A percentile compares a stretch with the other conserved stretches of the same genome.
Evolutionary conservation across 805 yeast genomes (phyloP).

Genomic region (Wickerhamiella nectarea): DNA sequence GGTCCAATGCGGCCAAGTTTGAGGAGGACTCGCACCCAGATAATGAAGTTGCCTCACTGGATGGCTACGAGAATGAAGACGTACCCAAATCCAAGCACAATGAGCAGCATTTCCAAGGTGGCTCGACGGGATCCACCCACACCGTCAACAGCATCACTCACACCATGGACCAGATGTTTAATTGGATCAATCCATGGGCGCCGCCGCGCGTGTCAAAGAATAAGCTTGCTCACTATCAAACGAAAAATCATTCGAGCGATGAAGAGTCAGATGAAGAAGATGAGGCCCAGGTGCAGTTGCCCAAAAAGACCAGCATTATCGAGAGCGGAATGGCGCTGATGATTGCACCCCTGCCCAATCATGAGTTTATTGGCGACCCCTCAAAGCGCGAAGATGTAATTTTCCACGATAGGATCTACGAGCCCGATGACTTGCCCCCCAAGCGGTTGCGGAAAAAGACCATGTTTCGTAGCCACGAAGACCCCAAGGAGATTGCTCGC

Average conservation of each 20-base stretch:
- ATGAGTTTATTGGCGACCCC: slow-evolving; percentile 57
- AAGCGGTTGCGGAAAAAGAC: slow-evolving; percentile 25
- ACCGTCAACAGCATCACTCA: slow-evolving; percentile 4
- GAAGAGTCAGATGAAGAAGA: slow-evolving; percentile 13
- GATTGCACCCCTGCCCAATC: slow-evolving; percentile 67
- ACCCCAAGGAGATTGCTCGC: slow-evolving; percentile 26
- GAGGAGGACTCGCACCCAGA: background rate
- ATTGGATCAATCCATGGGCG: slow-evolving; percentile 20
- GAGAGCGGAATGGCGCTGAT: slow-evolving; percentile 66
- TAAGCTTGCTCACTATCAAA: slow-evolving; percentile 12
- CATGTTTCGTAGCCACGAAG: slow-evolving; percentile 8
- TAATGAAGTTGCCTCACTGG: slow-evolving; percentile 2
- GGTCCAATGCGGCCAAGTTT: slow-evolving; percentile 12
- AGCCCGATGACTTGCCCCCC: slow-evolving; percentile 51
- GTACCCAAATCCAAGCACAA: background rate
- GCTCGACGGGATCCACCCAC: slow-evolving; percentile 3
- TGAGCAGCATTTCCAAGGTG: slow-evolving; percentile 4
- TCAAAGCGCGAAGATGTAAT: slow-evolving; percentile 47
- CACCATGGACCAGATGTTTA: slow-evolving; percentile 13
- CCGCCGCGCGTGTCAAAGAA: slow-evolving; percentile 23
- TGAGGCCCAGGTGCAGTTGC: slow-evolving; percentile 13
- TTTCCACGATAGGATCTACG: slow-evolving; percentile 69
- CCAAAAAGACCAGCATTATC: slow-evolving; percentile 50
- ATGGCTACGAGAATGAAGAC: background rate
- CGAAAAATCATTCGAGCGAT: background rate